Percentiles rank a stretch among this genome's conserved stretches.
These are phyloP conservation scores for Botrytis fabae DNA, from an alignment of 2,329 filamentous ascomycete species.

Conservation along the genomic window DNA sequence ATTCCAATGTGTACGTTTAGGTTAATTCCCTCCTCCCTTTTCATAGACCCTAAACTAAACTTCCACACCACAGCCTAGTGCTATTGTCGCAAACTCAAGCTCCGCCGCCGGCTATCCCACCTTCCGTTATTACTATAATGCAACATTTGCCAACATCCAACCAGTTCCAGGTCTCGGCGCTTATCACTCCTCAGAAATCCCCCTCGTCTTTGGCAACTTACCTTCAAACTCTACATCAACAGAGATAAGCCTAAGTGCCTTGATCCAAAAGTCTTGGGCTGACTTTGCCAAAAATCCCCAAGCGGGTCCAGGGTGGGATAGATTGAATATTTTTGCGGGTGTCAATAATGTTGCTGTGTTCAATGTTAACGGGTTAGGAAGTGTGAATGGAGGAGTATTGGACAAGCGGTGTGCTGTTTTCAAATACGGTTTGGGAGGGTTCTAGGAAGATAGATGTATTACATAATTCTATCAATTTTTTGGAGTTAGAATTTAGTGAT, in stretches of 20 bases:
- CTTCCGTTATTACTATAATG: conserved; percentile 23
- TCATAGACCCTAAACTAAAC: background rate
- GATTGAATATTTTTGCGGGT: background rate
- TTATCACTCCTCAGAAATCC: conserved; percentile 24
- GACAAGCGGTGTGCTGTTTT: conserved; percentile 3
- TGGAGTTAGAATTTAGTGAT: too few species aligned
- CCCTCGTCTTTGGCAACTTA: conserved; percentile 15
- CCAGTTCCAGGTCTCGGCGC: conserved; percentile 9
- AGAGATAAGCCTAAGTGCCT: background rate
- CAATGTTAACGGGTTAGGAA: background rate
- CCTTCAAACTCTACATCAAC: background rate
- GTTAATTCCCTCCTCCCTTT: too few species aligned
- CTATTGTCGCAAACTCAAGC: conserved; percentile 7
- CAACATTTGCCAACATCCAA: conserved; percentile 21
- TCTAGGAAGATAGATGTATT: background rate
- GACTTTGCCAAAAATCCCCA: conserved; percentile 18
- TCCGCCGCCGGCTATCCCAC: conserved; percentile 11
- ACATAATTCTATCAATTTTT: background rate
- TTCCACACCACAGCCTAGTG: background rate
- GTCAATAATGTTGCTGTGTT: conserved; percentile 3
- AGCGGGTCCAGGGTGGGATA: background rate
- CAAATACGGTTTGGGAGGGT: too few species aligned
- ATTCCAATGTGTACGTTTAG: conserved; percentile 20
- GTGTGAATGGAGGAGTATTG: background rate
- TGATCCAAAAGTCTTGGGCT: conserved; percentile 16